Conservation (phyloP, 768 basidiomycete species). For the Goffeauzyma gilvescens region DNA sequence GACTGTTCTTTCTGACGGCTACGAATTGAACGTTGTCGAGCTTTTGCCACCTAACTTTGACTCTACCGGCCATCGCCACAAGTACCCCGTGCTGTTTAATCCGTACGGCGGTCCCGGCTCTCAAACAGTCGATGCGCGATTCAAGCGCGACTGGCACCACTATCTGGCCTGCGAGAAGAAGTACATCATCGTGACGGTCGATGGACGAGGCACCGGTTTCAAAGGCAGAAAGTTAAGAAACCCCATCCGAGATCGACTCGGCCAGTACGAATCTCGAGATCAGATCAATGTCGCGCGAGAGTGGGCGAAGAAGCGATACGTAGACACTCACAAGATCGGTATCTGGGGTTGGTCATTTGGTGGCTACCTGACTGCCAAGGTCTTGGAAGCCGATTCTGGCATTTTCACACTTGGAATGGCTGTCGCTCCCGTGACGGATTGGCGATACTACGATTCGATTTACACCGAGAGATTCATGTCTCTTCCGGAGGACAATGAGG, state of each 20-base stretch:
- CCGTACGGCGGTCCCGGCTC: slow-evolving; percentile 72
- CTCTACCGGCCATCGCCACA: slow-evolving; percentile 77
- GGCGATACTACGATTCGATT: slow-evolving; percentile 49
- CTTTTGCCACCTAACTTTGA: slow-evolving; percentile 84
- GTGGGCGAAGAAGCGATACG: slow-evolving; percentile 72
- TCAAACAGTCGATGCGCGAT: slow-evolving; percentile 54
- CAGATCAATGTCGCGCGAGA: slow-evolving; percentile 73
- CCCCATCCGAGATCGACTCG: slow-evolving; percentile 70
- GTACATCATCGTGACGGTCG: slow-evolving; percentile 71
- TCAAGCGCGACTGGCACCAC: slow-evolving; percentile 62
- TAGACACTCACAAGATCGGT: slow-evolving; percentile 72
- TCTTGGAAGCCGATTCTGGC: slow-evolving; percentile 72
- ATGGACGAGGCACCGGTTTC: slow-evolving; percentile 84
- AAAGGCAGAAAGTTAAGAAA: slow-evolving; percentile 71
- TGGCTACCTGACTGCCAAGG: slow-evolving; percentile 86
- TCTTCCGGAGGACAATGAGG: slow-evolving; percentile 54
- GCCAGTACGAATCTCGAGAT: slow-evolving; percentile 72
- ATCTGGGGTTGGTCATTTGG: slow-evolving; percentile 99
- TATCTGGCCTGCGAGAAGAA: slow-evolving; percentile 63
- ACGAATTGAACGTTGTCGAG: slow-evolving; percentile 78
- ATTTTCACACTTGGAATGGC: slow-evolving; percentile 51
- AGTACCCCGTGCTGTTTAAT: slow-evolving; percentile 79
- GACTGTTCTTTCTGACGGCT: slow-evolving; percentile 57
- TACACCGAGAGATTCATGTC: slow-evolving; percentile 98
- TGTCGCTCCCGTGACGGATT: slow-evolving; percentile 30